Base-by-base conservation (phyloP, 108 stramenopile species). In the Cyclotella baltica region DNA sequence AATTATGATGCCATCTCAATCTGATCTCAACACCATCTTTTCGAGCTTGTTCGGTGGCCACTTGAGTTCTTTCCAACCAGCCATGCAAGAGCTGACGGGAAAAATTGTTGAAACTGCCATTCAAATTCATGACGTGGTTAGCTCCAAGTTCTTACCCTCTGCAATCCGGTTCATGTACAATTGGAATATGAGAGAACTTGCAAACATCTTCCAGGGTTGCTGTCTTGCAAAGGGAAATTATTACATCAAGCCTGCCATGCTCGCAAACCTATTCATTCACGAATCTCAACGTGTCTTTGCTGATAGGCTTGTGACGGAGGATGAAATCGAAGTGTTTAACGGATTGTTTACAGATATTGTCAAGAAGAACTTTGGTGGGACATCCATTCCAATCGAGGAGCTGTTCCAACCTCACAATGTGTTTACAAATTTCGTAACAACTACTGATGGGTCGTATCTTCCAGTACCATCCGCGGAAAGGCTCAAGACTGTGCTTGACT, bases 121-220 rank as follows among this genome's bases (percentile, higher is more conserved):
- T 57, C 81, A 75, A 19, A 70, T 97, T n/a, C 90, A 95, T 59
- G 79, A 89, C n/a, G 72, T 73, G 29, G 90, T 97, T 18, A 73
- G 77, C 50, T 40, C 87, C 22, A 92, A 90, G 64, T 96, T 97
- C 84, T 70, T 97, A 2, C 96, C 96, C 22, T 90, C 92, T 19
- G 93, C 95, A 22, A 75, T 90, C 22, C 89, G 90, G 67, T 96
- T 96, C 79, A 93, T 93, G 72, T 97, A 97, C 81, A 96, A 95
- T 76, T 97, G 95, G 95, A 96, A 95, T 83, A 92, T 97, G 92
- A 92, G 96, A 47, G 96, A 97, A 55, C 78, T 96, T 11, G 75
- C 89, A 19, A 97, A 97, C 48, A 85, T 97, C 27, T 97, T 95
- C 81, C 95, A 95, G 81, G 93, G 95, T 3, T 61, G 90, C 48